A percentile compares a stretch with the other conserved stretches of the same genome.
Evolutionary conservation across 352 stramenopile species (phyloP).

Genomic region (Plasmopara viticola): DNA sequence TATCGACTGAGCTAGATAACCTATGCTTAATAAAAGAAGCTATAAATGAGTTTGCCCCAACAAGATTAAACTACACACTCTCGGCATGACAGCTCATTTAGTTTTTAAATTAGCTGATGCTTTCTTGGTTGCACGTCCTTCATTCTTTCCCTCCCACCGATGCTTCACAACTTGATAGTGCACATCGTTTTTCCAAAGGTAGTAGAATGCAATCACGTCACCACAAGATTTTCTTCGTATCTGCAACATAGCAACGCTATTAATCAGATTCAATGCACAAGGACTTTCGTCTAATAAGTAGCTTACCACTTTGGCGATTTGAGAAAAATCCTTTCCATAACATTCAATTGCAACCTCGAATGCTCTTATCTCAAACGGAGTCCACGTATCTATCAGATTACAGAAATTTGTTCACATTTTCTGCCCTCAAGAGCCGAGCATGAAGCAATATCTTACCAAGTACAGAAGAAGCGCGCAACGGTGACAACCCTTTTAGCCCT

Average conservation of each 20-base stretch:
- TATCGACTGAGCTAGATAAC: constrained; percentile 40
- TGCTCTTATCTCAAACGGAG: constrained; percentile 68
- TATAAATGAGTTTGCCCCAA: constrained; percentile 3
- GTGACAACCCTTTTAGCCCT: constrained; percentile 40
- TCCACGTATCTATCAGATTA: constrained; percentile 58
- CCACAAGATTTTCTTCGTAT: constrained; percentile 59
- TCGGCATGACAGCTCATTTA: constrained; percentile 15
- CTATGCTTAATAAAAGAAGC: constrained; percentile 4
- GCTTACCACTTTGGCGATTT: constrained; percentile 60
- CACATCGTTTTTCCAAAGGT: constrained; percentile 85
- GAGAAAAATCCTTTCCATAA: constrained; percentile 80
- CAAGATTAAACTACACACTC: background rate
- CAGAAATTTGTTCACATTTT: background rate
- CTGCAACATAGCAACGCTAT: constrained; percentile 18
- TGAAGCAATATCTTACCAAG: constrained; percentile 24
- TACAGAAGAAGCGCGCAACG: constrained; percentile 37
- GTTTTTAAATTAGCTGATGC: constrained; percentile 8
- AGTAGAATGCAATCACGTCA: constrained; percentile 82
- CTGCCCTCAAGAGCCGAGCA: too few relatives aligned
- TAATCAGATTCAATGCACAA: too few relatives aligned
- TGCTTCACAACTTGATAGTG: constrained; percentile 80
- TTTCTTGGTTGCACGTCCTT: constrained; percentile 23
- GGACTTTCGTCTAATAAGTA: too few relatives aligned
- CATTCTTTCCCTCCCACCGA: constrained; percentile 55
- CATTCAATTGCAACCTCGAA: constrained; percentile 83